Evolutionary conservation across 2,329 filamentous ascomycete genomes (phyloP).

Genomic region (Penicillium sp.): DNA sequence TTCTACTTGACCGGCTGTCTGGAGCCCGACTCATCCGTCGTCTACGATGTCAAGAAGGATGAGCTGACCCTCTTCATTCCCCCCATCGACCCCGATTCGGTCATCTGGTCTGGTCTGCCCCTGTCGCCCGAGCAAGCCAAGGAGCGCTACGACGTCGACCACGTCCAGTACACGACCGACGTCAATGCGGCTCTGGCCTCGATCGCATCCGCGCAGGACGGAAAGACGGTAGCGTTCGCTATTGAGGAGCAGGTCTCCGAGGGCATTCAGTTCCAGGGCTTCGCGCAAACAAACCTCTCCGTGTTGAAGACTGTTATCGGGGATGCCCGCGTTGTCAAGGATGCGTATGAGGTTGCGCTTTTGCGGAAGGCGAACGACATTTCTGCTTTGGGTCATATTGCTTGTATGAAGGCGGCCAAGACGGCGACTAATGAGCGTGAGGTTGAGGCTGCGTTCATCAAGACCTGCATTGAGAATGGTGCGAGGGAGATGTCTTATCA

Average conservation of each 20-base stretch:
- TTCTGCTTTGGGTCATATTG: slow-evolving; percentile 74
- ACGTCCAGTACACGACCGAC: slow-evolving; percentile 71
- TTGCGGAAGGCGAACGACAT: slow-evolving; percentile 81
- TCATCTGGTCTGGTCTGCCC: slow-evolving; percentile 92
- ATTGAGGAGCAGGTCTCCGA: slow-evolving; percentile 79
- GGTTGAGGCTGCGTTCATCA: slow-evolving; percentile 76
- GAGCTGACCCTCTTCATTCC: slow-evolving; percentile 88
- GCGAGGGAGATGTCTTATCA: slow-evolving; percentile 82
- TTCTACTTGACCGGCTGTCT: slow-evolving; percentile 90
- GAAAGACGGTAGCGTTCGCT: slow-evolving; percentile 66
- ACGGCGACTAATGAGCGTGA: slow-evolving; percentile 76
- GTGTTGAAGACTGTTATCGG: slow-evolving; percentile 74
- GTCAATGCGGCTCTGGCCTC: slow-evolving; percentile 72
- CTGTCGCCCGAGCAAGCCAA: slow-evolving; percentile 75
- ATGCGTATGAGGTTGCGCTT: slow-evolving; percentile 79
- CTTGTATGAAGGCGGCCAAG: slow-evolving; percentile 67
- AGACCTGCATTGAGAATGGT: slow-evolving; percentile 71
- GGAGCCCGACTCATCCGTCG: slow-evolving; percentile 76
- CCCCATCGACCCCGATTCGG: slow-evolving; percentile 79
- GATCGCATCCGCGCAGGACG: slow-evolving; percentile 42
- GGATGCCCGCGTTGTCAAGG: slow-evolving; percentile 78
- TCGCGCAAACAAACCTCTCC: slow-evolving; percentile 64
- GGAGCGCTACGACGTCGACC: slow-evolving; percentile 78
- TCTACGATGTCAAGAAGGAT: slow-evolving; percentile 75
- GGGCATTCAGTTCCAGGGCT: slow-evolving; percentile 70